Evolutionary conservation across 768 basidiomycete species (phyloP).

Genomic region (Termitomyces sp.): DNA sequence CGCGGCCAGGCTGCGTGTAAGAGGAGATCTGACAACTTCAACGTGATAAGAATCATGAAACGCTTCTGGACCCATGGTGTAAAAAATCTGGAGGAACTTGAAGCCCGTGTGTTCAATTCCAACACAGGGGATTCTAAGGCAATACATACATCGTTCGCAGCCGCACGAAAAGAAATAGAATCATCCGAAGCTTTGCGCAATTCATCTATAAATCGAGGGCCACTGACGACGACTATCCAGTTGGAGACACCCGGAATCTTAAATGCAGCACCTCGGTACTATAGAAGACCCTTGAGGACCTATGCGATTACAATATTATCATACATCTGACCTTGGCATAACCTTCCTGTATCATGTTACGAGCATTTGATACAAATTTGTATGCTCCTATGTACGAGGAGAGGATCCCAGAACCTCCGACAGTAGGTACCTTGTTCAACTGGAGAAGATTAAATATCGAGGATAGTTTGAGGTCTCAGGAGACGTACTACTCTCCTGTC

Average conservation of each 20-base stretch:
- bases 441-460: background rate
- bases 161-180: conserved; percentile 22
- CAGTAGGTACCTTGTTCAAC: conserved; percentile 22
- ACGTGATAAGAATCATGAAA: conserved; percentile 23
- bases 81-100: conserved; percentile 29
- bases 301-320: background rate
- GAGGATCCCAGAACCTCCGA: conserved; percentile 25
- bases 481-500: conserved; percentile 1
- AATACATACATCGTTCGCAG: conserved; percentile 20
- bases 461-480: background rate
- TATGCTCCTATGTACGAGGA: conserved; percentile 25
- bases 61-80: conserved; percentile 30
- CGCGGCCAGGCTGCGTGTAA: conserved; percentile 31
- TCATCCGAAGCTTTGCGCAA: conserved; percentile 33
- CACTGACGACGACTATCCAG: conserved; percentile 40
- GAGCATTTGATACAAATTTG: conserved; percentile 17
- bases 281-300: background rate
- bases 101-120: background rate
- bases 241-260: conserved; percentile 34
- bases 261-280: conserved; percentile 23
- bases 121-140: background rate
- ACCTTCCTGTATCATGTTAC: conserved; percentile 23
- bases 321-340: conserved; percentile 19
- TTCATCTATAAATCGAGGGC: conserved; percentile 40
- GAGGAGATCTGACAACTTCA: conserved; percentile 21